Conservation (phyloP, 2,329 filamentous ascomycete genomes). For the Trichoderma arundinaceum region DNA sequence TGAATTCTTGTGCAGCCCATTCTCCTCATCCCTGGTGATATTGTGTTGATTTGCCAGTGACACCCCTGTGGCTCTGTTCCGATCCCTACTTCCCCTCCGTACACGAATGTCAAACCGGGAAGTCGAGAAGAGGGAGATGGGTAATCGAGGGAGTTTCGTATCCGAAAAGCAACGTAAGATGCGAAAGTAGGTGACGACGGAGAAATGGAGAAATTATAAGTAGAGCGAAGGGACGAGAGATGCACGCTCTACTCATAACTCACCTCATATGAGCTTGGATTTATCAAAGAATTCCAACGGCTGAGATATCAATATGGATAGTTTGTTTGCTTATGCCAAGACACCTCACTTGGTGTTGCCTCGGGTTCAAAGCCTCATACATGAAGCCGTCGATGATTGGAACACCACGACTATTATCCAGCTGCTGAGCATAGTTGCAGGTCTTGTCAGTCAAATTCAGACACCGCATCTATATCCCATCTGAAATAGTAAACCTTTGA, state of each 20-base stretch:
- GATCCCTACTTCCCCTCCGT: neutral
- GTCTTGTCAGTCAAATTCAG: neutral
- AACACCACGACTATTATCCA: neutral
- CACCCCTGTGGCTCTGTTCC: neutral
- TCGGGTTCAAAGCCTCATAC: neutral
- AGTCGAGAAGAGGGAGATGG: too few species aligned
- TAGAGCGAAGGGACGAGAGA: neutral
- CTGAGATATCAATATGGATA: constrained; percentile 12
- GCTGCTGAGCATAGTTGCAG: neutral
- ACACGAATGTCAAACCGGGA: too few species aligned
- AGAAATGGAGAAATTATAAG: neutral
- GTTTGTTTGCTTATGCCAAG: neutral
- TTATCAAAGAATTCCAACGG: neutral
- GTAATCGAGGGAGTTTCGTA: too few species aligned
- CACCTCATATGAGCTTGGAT: neutral
- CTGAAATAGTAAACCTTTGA: neutral
- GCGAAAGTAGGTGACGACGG: too few species aligned
- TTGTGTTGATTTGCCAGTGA: neutral
- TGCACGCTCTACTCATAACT: neutral
- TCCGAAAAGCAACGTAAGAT: too few species aligned
- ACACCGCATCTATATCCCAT: neutral
- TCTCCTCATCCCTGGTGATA: neutral
- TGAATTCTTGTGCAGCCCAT: neutral
- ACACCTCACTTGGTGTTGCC: neutral
- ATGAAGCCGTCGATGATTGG: neutral